phyloP scores from a whole-genome alignment of 2,329 filamentous ascomycete species.

The Fonsecaea monophora region DNA sequence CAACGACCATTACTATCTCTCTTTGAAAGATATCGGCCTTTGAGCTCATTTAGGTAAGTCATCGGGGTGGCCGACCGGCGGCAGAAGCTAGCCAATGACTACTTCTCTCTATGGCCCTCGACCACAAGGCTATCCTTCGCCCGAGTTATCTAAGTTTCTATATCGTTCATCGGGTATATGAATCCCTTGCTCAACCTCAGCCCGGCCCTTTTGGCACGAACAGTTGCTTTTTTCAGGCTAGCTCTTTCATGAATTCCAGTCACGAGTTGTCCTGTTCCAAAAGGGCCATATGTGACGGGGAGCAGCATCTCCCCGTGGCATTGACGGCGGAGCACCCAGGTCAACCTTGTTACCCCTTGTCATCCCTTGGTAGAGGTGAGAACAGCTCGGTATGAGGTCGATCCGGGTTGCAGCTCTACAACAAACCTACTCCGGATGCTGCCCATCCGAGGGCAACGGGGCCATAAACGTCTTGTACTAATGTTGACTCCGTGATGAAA shows the following conservation, averaged over 20 bases:
- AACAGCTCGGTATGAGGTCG: not conserved
- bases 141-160: not conserved
- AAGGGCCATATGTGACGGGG: not conserved
- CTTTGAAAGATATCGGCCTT: not conserved
- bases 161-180: not conserved
- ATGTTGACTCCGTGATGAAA: not conserved
- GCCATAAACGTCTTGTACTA: not conserved
- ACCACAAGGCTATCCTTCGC: not conserved
- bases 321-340: not conserved
- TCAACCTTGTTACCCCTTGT: slow-evolving; percentile 1
- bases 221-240: slow-evolving; percentile 8
- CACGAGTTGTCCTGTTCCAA: not conserved
- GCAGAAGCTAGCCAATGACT: not conserved
- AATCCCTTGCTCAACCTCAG: not conserved
- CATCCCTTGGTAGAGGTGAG: not conserved
- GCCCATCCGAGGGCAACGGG: not conserved
- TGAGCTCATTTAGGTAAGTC: slow-evolving; percentile 9
- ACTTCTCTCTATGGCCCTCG: not conserved
- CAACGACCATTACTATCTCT: not conserved
- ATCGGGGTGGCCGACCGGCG: slow-evolving; percentile 4
- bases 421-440: not conserved
- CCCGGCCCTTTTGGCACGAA: slow-evolving; percentile 1
- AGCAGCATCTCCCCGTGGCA: not conserved
- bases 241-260: not conserved
- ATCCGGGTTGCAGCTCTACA: not conserved